Evolutionary conservation across 495 filamentous ascomycete species (phyloP).

Genomic region (Hypoxylon perforatum): DNA sequence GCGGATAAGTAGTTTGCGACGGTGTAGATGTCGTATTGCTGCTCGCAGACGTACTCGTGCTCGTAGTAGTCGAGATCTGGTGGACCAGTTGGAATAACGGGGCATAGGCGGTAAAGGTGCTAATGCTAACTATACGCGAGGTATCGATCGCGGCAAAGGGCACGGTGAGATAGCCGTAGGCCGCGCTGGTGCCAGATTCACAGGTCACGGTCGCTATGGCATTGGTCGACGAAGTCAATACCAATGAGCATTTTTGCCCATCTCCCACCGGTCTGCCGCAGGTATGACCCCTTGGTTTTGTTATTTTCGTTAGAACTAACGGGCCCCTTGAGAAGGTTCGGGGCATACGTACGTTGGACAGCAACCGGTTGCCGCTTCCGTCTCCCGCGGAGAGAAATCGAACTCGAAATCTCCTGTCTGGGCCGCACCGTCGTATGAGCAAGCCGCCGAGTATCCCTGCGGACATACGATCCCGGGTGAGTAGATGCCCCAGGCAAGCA

Average conservation of each 20-base stretch:
- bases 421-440: slow-evolving; percentile 12
- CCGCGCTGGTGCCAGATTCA: slow-evolving; percentile 14
- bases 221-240: slow-evolving; percentile 4
- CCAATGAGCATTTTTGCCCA: slow-evolving; percentile 6
- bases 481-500: slow-evolving; percentile 18
- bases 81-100: slow-evolving; percentile 21
- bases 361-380: slow-evolving; percentile 19
- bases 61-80: neutral
- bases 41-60: neutral
- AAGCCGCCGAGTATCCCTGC: slow-evolving; percentile 18
- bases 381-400: neutral
- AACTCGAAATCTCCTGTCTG: slow-evolving; percentile 21
- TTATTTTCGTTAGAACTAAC: slow-evolving; percentile 8
- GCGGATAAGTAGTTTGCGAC: neutral
- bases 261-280: neutral
- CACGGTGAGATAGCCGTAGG: slow-evolving; percentile 14
- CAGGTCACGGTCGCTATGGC: slow-evolving; percentile 15
- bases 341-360: slow-evolving; percentile 17
- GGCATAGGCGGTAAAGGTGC: slow-evolving; percentile 10
- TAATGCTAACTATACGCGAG: neutral
- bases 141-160: neutral
- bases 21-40: neutral
- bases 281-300: slow-evolving; percentile 12
- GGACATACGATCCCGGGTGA: slow-evolving; percentile 16
- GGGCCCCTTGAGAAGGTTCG: neutral